Evolutionary conservation across 371 early-diverging fungal species (phyloP), one percentile per base, ranked within the genome.

Genomic region (Lichtheimia ramosa): DNA sequence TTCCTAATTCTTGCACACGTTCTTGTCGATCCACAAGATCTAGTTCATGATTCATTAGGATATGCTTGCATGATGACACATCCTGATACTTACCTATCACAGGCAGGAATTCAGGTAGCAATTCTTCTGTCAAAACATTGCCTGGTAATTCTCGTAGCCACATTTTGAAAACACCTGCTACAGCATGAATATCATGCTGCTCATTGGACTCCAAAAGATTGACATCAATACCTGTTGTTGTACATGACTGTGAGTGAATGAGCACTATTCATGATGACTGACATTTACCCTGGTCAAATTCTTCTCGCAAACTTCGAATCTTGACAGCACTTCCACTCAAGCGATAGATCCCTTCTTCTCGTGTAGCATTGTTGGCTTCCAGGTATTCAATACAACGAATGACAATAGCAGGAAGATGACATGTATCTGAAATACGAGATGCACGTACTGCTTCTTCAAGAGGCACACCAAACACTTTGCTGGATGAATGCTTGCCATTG

Each of bases 281-380:
- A 20, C 13, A 20, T 7, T 58, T 61, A 71, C 66, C 61, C 49
- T 66, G 65, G 57, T 93, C 82, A 67, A 94, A 94, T 54, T 75
- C 67, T 24, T 77, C 75, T 62, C 83, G 83, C 18, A 94, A 66
- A 18, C 57, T 48, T 18, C 81, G 75, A 39, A 94, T 86, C 24
- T 77, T 75, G 25, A 73, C 58, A 2, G 86, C 69, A 48, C 85
- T 83, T 5, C 95, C 95, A 23, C 87, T 87, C 42, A 91, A 71
- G 2, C 95, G 82, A 71, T 94, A 94, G 8, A 94, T 86, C 2
- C 95, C 95, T 74, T 94, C 94, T 64, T 94, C 95, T 24, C 82
- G 62, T 10, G 69, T 71, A 8, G 88, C 92, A 43, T 84, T 76
- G 55, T 84, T 87, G 12, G 82, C 77, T 51, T 94, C 93, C 21